These are phyloP conservation scores for Paxillus ammoniavirescens DNA, from an alignment of 768 basidiomycete species.

Conservation along the genomic window DNA sequence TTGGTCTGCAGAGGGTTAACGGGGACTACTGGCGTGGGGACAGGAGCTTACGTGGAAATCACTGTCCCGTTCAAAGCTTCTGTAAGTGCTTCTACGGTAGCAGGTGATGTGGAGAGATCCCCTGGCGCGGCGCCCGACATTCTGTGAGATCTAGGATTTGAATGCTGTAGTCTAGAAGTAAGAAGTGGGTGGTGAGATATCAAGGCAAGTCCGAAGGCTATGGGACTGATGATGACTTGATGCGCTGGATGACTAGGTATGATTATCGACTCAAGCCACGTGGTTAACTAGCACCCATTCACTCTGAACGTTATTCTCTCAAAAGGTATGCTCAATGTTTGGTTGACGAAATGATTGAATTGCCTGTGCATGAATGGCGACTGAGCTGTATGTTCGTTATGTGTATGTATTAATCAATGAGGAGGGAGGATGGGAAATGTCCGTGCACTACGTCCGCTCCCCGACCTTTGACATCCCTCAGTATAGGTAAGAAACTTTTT, in stretches of 20 bases:
- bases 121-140: constrained; percentile 27
- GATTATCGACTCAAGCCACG: constrained; percentile 6
- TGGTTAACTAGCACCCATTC: background rate
- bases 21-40: background rate
- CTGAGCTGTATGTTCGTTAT: constrained; percentile 13
- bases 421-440: constrained; percentile 32
- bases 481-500: constrained; percentile 25
- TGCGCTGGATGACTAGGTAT: background rate
- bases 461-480: constrained; percentile 24
- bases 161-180: background rate
- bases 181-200: background rate
- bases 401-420: constrained; percentile 25
- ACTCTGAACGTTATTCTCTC: constrained; percentile 5
- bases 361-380: constrained; percentile 23
- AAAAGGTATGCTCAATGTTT: no score
- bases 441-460: constrained; percentile 39
- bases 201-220: background rate
- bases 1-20: constrained; percentile 12
- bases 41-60: constrained; percentile 31
- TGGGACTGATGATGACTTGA: background rate
- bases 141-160: background rate
- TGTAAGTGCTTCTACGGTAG: constrained; percentile 26
- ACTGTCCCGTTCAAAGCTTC: constrained; percentile 23
- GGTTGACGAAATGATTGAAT: background rate
- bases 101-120: constrained; percentile 25